Percentiles rank a stretch among this genome's conserved stretches.
phyloP scores from a whole-genome alignment of 768 basidiomycete genomes.

The Mrakia hoshinonis region DNA sequence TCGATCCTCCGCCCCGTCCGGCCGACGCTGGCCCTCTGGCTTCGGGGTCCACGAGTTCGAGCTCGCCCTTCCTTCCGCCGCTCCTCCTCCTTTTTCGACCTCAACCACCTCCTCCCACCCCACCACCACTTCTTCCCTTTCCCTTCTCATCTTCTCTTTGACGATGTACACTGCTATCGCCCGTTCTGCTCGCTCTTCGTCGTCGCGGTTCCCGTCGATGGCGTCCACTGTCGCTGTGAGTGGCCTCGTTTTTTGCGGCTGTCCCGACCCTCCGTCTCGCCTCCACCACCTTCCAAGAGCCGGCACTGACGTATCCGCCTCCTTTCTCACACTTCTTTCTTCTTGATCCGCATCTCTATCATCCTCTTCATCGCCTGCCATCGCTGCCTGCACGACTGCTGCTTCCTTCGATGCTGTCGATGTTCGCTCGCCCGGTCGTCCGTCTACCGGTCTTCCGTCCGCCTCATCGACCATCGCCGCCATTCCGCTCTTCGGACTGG shows the following conservation, averaged over 20 bases:
- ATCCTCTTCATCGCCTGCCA: too few relatives aligned
- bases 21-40: too few relatives aligned
- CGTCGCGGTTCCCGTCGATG: slow-evolving; percentile 19
- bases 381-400: neutral
- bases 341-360: neutral
- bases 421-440: neutral
- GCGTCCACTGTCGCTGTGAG: slow-evolving; percentile 6
- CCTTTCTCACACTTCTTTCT: neutral
- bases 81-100: neutral
- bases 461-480: neutral
- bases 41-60: too few relatives aligned
- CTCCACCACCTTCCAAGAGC: neutral
- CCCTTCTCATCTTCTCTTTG: neutral
- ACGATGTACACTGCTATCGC: slow-evolving; percentile 22
- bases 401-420: neutral
- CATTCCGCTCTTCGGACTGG: neutral
- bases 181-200: slow-evolving; percentile 24
- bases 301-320: neutral
- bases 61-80: too few relatives aligned
- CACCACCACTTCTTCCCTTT: neutral
- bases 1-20: too few relatives aligned
- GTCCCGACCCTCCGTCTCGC: neutral
- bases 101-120: neutral
- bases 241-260: neutral
- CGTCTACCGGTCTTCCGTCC: neutral